These are phyloP conservation scores for Barnettozyma botsteinii DNA, from an alignment of 805 yeast species.

Conservation along the genomic window DNA sequence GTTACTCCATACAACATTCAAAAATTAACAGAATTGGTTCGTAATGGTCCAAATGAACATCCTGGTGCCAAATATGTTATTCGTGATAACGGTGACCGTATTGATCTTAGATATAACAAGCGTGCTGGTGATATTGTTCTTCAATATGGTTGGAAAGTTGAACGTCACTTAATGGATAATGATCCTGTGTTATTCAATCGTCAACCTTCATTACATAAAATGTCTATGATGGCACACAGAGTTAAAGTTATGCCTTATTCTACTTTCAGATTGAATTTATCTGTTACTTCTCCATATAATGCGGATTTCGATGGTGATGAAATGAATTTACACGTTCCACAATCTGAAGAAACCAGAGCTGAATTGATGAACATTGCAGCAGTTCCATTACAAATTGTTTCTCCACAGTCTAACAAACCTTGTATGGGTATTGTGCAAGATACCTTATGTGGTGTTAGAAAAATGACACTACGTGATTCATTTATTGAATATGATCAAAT, in stretches of 20 bases:
- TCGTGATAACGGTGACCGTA: slow-evolving; percentile 98
- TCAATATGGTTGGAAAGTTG: slow-evolving; percentile 99
- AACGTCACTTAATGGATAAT: slow-evolving; percentile 94
- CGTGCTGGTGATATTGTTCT: slow-evolving; percentile 97
- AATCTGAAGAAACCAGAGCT: slow-evolving; percentile 95
- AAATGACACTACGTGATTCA: slow-evolving; percentile 85
- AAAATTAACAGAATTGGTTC: slow-evolving; percentile 83
- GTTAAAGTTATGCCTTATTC: slow-evolving; percentile 99
- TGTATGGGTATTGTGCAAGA: slow-evolving; percentile 99
- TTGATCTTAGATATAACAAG: slow-evolving; percentile 92
- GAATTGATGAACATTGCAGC: slow-evolving; percentile 93
- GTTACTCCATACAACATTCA: slow-evolving; percentile 98
- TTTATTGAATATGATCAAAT: slow-evolving; percentile 91
- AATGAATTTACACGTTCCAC: slow-evolving; percentile 91
- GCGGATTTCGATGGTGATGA: slow-evolving; percentile 99
- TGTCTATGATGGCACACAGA: slow-evolving; percentile 99
- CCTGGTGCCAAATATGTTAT: slow-evolving; percentile 99
- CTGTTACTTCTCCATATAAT: slow-evolving; percentile 98
- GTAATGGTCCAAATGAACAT: slow-evolving; percentile 98
- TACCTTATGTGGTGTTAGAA: slow-evolving; percentile 94
- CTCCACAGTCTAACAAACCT: slow-evolving; percentile 98
- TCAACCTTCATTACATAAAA: slow-evolving; percentile 98
- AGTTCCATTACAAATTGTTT: slow-evolving; percentile 95
- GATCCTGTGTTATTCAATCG: slow-evolving; percentile 98
- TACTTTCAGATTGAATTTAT: slow-evolving; percentile 90